A percentile compares a stretch with the other conserved stretches of the same genome.
These are phyloP conservation scores for Naganishia liquefaciens DNA, from an alignment of 1,284 basidiomycete genomes.

Conservation along the genomic window DNA sequence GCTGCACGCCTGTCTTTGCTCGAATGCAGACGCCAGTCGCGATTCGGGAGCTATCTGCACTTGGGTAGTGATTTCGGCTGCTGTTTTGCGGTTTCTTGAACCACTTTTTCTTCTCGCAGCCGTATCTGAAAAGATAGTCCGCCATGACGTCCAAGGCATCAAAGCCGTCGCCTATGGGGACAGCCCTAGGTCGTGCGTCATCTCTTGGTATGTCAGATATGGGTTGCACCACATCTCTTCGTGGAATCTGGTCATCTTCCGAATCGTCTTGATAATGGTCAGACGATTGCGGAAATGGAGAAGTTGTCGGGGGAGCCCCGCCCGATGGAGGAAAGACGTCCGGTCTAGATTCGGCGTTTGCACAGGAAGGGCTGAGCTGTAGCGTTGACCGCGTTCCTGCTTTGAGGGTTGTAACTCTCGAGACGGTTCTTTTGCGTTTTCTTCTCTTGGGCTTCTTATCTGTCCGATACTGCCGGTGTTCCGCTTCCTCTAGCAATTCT, in stretches of 20 bases:
- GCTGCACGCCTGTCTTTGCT: constrained; percentile 43
- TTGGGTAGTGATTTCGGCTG: too few relatives aligned
- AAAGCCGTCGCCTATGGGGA: constrained; percentile 43
- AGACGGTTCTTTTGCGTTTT: background rate
- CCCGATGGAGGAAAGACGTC: too few relatives aligned
- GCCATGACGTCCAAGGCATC: constrained; percentile 50
- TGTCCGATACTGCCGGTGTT: background rate
- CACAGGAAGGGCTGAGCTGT: too few relatives aligned
- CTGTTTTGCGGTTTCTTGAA: constrained; percentile 40
- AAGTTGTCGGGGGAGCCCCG: too few relatives aligned
- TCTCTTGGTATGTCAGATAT: background rate
- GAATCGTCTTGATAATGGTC: too few relatives aligned
- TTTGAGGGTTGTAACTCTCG: background rate
- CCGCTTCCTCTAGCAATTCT: background rate
- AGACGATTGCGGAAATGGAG: too few relatives aligned
- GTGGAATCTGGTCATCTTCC: too few relatives aligned
- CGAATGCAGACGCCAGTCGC: constrained; percentile 46
- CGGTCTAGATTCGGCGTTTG: too few relatives aligned
- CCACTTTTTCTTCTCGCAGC: constrained; percentile 45
- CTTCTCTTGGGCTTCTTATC: too few relatives aligned
- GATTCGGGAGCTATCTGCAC: constrained; percentile 11
- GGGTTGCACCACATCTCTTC: too few relatives aligned
- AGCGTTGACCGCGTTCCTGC: constrained; percentile 8
- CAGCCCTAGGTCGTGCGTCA: constrained; percentile 30
- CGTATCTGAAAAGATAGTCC: constrained; percentile 47